Base-by-base conservation (phyloP, 169 alveolate species). In the Eimeria sp. region DNA sequence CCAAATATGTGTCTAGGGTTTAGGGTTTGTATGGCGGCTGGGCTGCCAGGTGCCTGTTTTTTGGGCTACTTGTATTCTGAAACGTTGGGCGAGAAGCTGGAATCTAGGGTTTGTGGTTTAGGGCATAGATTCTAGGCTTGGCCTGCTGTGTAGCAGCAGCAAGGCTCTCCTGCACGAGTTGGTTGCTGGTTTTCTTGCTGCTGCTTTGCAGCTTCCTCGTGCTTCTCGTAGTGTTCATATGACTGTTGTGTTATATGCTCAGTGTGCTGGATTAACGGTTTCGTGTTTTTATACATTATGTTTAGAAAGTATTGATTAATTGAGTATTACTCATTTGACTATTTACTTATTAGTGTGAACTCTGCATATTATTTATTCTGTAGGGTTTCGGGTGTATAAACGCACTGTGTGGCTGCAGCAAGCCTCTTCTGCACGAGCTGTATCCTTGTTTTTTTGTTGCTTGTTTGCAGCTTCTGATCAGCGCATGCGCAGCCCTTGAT, bases 401-500 rank as follows among this genome's bases (percentile, higher is more conserved):
- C 89, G 54, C 43, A 83, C 90, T 30, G 16, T 30, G 76, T 83
- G 13, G 90, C 90, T 52, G 27, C 52, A 14, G 90, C 71, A 30
- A 83, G 90, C 56, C 76, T 52, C 30, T 83, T 83, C 33, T 83
- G 90, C 23, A 83, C 56, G 58, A 56, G 90, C n/a, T 83, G 74
- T n/a, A 83, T 33, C 16, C 64, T 83, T 10, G 68, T 40, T 16
- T 16, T 33, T 27, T 49, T 80, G 60, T 62, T 52, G 60, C 60
- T 80, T 8, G 27, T 25, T 54, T 80, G 89, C 9, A 80, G 30
- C 52, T 80, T 80, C 11, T 80, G 80, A 56, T 95, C 97, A 27
- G 90, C 89, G 64, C 95, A 60, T 11, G 60, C 49, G 66, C 97
- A 87, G 56, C 85, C 91, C 58, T 94, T 97, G 95, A 97, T 94